A percentile compares a stretch with the other conserved stretches of the same genome.
Conservation (phyloP, 2,329 filamentous ascomycete genomes). For the Verticillium longisporum region DNA sequence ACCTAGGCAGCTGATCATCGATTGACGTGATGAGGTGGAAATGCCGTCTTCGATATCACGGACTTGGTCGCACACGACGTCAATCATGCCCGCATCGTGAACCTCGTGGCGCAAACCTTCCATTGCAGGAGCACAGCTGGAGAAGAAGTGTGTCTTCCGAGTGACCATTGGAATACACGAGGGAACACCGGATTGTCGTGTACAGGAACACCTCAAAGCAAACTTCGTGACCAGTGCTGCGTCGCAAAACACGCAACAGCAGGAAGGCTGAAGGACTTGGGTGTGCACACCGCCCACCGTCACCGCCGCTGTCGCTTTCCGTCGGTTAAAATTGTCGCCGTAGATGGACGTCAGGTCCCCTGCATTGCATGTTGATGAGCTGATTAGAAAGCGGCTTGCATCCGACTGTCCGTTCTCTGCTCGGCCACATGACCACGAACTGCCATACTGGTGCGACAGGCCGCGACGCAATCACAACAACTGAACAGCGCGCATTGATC, state of each 20-base stretch:
- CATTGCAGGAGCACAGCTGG: background rate
- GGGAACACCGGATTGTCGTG: background rate
- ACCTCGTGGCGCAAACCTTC: background rate
- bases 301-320: background rate
- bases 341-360: background rate
- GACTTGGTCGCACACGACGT: background rate
- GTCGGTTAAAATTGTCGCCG: background rate
- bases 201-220: background rate
- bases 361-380: background rate
- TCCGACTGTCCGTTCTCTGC: background rate
- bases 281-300: background rate
- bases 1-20: no score
- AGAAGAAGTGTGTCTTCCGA: background rate
- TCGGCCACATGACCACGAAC: background rate
- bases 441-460: background rate
- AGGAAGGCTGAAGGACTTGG: background rate
- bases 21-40: no score
- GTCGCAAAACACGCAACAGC: background rate
- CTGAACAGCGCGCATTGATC: background rate
- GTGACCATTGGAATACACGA: background rate
- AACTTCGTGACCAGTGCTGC: background rate
- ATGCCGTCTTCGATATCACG: no score
- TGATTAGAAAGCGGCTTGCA: background rate
- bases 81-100: background rate
- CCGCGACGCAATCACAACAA: background rate